A percentile compares a stretch with the other conserved stretches of the same genome.
Conservation (phyloP, 768 basidiomycete species). For the Nidularia pulvinata region DNA sequence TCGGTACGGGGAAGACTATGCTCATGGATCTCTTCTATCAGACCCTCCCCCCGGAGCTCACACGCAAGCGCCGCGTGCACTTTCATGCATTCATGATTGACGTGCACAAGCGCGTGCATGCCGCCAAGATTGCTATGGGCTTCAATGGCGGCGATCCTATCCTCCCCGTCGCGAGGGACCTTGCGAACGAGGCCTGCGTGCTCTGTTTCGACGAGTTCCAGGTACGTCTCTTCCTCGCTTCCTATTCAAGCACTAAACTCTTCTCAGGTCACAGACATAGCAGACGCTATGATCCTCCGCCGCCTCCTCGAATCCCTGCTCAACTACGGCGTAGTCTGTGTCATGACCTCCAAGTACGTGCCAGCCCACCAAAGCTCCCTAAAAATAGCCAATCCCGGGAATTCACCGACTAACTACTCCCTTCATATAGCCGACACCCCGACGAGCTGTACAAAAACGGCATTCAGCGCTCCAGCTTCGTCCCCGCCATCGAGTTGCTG, state of each 20-base stretch:
- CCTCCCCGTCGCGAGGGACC: conserved; percentile 81
- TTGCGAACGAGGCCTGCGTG: conserved; percentile 82
- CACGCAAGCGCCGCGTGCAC: conserved; percentile 86
- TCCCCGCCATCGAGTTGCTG: conserved; percentile 93
- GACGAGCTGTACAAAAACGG: conserved; percentile 99
- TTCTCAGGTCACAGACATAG: conserved; percentile 89
- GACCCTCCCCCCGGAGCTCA: conserved; percentile 67
- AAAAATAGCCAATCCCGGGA: not conserved
- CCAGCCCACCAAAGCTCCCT: not conserved
- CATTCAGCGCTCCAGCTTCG: conserved; percentile 92
- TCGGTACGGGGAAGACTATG: conserved; percentile 98
- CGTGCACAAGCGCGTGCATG: conserved; percentile 91
- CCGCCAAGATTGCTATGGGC: conserved; percentile 73
- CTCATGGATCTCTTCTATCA: conserved; percentile 98
- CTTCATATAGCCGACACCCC: conserved; percentile 79
- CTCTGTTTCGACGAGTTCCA: conserved; percentile 99
- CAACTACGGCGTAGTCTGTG: conserved; percentile 87
- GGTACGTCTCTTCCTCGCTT: conserved; percentile 34
- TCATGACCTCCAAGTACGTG: conserved; percentile 96
- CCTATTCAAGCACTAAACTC: not conserved
- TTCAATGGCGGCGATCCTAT: conserved; percentile 78
- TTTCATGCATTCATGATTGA: conserved; percentile 99
- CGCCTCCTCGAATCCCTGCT: conserved; percentile 86
- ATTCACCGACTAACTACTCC: not conserved
- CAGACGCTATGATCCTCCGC: conserved; percentile 96